Evolutionary conservation across 2,329 filamentous ascomycete genomes (phyloP).

Genomic region (Taxawa tesnikishii): DNA sequence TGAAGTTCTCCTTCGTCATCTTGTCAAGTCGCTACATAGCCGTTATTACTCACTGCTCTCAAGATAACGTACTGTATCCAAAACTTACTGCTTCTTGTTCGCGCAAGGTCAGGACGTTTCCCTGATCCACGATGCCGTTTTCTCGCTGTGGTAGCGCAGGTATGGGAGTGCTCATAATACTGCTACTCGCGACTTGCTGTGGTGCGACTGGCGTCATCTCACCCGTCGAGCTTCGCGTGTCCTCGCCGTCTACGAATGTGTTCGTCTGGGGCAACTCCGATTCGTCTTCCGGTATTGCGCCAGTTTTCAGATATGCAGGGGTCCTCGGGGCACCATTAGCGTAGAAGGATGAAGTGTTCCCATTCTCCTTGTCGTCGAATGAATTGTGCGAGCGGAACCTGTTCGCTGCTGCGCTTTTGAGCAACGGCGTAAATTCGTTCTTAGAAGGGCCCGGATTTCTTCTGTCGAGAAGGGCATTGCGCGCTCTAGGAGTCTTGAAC

Average conservation of each 20-base stretch:
- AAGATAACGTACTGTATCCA: no score
- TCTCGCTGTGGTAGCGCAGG: conserved; percentile 54
- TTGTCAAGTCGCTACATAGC: conserved; percentile 75
- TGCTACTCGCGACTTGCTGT: conserved; percentile 65
- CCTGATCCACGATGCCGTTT: conserved; percentile 60
- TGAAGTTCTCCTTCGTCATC: conserved; percentile 98
- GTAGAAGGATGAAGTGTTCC: not conserved
- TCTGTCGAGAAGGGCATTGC: conserved; percentile 58
- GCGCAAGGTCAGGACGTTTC: conserved; percentile 79
- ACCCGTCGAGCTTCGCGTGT: conserved; percentile 51
- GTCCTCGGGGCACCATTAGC: conserved; percentile 43
- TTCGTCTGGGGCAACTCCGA: conserved; percentile 69
- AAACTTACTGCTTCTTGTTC: conserved; percentile 75
- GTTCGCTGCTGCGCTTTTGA: conserved; percentile 71
- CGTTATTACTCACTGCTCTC: no score
- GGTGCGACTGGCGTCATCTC: conserved; percentile 67
- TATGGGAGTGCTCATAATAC: conserved; percentile 65
- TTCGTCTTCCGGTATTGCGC: conserved; percentile 50
- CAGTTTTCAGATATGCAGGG: conserved; percentile 51
- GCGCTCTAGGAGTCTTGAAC: conserved; percentile 62
- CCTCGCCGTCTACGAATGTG: conserved; percentile 51
- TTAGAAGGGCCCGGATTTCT: conserved; percentile 41
- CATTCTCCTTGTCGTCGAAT: conserved; percentile 11
- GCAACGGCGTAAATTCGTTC: conserved; percentile 84
- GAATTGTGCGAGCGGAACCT: conserved; percentile 29